Percentiles rank a stretch among this genome's conserved stretches.
phyloP scores from a whole-genome alignment of 192 early-diverging fungal genomes.

The Coemansia sp. region DNA sequence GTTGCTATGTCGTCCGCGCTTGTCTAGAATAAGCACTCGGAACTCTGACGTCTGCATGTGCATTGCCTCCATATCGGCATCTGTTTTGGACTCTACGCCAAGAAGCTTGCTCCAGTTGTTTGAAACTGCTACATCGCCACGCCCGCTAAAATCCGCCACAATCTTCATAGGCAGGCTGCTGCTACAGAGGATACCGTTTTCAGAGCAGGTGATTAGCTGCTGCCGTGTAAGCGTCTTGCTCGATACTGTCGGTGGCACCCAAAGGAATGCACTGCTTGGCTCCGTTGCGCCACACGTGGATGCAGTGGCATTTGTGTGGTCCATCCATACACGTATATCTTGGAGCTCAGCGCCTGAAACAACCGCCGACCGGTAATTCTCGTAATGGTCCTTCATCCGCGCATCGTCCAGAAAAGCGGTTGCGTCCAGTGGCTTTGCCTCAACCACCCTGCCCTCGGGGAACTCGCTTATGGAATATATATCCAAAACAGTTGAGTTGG shows the following conservation, averaged over 20 bases:
- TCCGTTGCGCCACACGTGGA: neutral
- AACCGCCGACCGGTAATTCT: conserved; percentile 18
- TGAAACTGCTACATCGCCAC: conserved; percentile 34
- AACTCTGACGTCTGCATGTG: conserved; percentile 37
- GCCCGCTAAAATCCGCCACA: conserved; percentile 27
- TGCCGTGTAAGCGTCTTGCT: conserved; percentile 13
- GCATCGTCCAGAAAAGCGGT: conserved; percentile 28
- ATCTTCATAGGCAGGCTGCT: conserved; percentile 21
- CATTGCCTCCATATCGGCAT: conserved; percentile 25
- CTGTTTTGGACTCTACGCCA: conserved; percentile 16
- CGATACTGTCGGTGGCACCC: conserved; percentile 32
- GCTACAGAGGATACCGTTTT: conserved; percentile 13
- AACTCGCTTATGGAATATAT: conserved; percentile 34
- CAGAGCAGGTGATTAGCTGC: conserved; percentile 27
- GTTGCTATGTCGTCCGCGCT: conserved; percentile 11
- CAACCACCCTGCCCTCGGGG: conserved; percentile 1
- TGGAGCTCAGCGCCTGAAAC: conserved; percentile 22
- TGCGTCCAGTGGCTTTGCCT: conserved; percentile 14
- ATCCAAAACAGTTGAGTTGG: conserved; percentile 19
- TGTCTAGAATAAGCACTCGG: conserved; percentile 26
- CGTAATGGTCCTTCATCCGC: conserved; percentile 30
- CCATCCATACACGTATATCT: conserved; percentile 22
- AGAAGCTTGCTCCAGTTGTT: conserved; percentile 48
- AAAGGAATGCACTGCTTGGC: conserved; percentile 27
- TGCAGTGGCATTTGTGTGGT: conserved; percentile 10